Percentiles rank a stretch among this genome's conserved stretches.
phyloP scores from a whole-genome alignment of 2,329 filamentous ascomycete species.

The Nannizzia gypsea region DNA sequence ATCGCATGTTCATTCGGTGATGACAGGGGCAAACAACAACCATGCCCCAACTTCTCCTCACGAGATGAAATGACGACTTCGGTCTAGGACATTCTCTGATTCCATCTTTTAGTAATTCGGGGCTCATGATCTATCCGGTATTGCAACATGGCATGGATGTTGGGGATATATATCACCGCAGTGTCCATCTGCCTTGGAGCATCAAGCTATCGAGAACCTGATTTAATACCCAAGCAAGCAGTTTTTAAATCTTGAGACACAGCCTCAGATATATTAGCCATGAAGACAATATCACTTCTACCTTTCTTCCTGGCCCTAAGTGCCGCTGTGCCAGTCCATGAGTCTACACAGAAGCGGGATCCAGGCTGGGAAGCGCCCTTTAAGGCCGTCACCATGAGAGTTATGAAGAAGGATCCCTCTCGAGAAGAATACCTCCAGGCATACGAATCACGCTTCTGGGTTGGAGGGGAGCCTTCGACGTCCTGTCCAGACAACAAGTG shows the following conservation, averaged over 20 bases:
- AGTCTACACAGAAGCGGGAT: neutral
- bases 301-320: neutral
- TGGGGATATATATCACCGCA: neutral
- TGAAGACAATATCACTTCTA: neutral
- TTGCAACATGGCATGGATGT: neutral
- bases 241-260: neutral
- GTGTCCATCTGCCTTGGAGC: neutral
- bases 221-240: neutral
- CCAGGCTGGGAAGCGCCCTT: neutral
- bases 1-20: neutral
- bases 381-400: neutral
- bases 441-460: conserved; percentile 1
- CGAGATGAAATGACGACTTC: neutral
- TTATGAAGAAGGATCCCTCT: neutral
- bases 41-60: neutral
- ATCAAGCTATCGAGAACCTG: neutral
- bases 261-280: neutral
- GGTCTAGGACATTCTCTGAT: neutral
- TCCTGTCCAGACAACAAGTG: neutral
- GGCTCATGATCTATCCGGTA: neutral
- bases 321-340: neutral
- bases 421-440: conserved; percentile 2
- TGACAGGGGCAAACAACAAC: neutral
- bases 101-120: neutral
- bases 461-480: neutral